Conservation (phyloP, 2,329 filamentous ascomycete species). For the Ramichloridium luteum region DNA sequence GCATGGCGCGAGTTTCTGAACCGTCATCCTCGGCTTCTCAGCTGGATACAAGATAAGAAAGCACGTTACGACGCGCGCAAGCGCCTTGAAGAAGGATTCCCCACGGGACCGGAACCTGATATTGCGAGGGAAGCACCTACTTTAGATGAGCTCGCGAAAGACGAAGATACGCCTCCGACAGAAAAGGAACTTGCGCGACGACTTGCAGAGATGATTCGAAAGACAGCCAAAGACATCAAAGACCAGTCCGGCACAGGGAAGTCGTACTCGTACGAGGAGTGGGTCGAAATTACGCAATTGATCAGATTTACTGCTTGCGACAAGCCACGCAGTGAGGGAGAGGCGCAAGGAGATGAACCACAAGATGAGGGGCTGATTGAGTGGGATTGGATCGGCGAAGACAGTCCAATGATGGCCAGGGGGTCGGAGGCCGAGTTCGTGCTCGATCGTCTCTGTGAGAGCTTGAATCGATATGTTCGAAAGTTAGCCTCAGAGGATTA, state of each 20-base stretch:
- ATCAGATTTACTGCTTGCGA: slow-evolving; percentile 47
- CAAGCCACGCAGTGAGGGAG: slow-evolving; percentile 7
- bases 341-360: slow-evolving; percentile 34
- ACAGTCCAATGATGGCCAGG: slow-evolving; percentile 53
- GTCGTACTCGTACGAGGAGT: slow-evolving; percentile 69
- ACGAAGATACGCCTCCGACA: slow-evolving; percentile 40
- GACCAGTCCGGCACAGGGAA: slow-evolving; percentile 44
- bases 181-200: slow-evolving; percentile 45
- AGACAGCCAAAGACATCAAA: slow-evolving; percentile 51
- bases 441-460: slow-evolving; percentile 53
- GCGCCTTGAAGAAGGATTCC: slow-evolving; percentile 38
- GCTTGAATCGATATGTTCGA: slow-evolving; percentile 41
- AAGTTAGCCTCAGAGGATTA: too few relatives aligned
- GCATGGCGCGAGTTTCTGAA: slow-evolving; percentile 41
- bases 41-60: slow-evolving; percentile 27
- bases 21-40: slow-evolving; percentile 33
- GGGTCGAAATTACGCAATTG: slow-evolving; percentile 71
- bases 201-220: slow-evolving; percentile 58
- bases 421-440: slow-evolving; percentile 55
- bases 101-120: slow-evolving; percentile 25
- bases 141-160: slow-evolving; percentile 34
- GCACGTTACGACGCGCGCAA: slow-evolving; percentile 17
- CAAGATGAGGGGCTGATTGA: slow-evolving; percentile 49
- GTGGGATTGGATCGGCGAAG: slow-evolving; percentile 62
- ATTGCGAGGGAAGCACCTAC: slow-evolving; percentile 10